Evolutionary conservation across 1,284 basidiomycete species (phyloP).

Genomic region (Apiotrichum brassicae): DNA sequence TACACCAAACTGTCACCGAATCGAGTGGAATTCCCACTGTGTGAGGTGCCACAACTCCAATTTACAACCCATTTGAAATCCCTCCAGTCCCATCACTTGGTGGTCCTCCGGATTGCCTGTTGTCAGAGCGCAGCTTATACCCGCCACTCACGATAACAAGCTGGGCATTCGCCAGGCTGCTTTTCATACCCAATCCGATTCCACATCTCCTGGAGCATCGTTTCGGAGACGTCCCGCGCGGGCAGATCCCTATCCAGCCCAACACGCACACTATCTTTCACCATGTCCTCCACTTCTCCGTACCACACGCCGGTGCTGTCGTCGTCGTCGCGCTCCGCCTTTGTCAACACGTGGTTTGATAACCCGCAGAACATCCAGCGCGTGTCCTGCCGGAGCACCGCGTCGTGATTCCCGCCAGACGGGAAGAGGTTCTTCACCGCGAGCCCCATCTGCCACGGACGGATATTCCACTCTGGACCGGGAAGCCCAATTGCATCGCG

Average conservation of each 20-base stretch:
- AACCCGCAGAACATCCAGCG: constrained; percentile 20
- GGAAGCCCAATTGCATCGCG: constrained; percentile 18
- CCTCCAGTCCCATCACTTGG: too few species aligned
- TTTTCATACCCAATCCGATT: neutral
- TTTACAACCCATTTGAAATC: too few species aligned
- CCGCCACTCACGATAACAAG: constrained; percentile 5
- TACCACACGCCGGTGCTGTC: constrained; percentile 25
- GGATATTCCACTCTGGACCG: constrained; percentile 28
- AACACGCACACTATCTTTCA: constrained; percentile 14
- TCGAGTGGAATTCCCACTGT: too few species aligned
- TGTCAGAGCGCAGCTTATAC: neutral
- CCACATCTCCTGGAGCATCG: constrained; percentile 13
- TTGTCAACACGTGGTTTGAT: constrained; percentile 21
- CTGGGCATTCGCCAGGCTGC: neutral
- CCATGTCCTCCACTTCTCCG: constrained; percentile 17
- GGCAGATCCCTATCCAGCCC: constrained; percentile 24
- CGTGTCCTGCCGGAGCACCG: constrained; percentile 4
- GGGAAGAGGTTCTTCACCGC: constrained; percentile 31
- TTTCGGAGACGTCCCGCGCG: constrained; percentile 19
- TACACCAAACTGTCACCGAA: too few species aligned
- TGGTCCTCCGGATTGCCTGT: constrained; percentile 2
- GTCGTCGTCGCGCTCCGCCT: constrained; percentile 22
- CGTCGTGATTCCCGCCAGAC: constrained; percentile 7
- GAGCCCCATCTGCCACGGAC: constrained; percentile 31
- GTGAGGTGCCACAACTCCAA: too few species aligned